Evolutionary conservation across 208 protist genomes (phyloP).

Genomic region (Wallacemonas collosoma): DNA sequence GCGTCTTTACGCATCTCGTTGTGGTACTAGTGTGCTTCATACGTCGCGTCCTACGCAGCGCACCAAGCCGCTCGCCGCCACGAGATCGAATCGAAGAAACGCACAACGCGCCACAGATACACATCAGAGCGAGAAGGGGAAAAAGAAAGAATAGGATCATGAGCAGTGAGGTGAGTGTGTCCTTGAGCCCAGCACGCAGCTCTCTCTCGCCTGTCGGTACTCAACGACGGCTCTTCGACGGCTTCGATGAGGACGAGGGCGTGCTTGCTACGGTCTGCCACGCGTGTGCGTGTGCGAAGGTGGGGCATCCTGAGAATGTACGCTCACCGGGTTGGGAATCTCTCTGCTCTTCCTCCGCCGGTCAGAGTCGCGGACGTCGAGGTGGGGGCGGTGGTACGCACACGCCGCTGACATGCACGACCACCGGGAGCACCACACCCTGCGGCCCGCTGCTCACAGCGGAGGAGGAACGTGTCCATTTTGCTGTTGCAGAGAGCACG

Average conservation of each 20-base stretch:
- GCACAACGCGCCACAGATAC: too few relatives aligned
- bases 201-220: background rate
- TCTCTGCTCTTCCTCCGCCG: background rate
- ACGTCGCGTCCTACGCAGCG: too few relatives aligned
- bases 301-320: background rate
- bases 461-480: background rate
- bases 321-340: background rate
- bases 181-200: background rate
- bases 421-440: background rate
- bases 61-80: too few relatives aligned
- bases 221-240: conserved; percentile 12
- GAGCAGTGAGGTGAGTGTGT: conserved; percentile 2
- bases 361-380: background rate
- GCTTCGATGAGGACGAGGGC: conserved; percentile 10
- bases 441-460: background rate
- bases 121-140: too few relatives aligned
- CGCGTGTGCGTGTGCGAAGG: background rate
- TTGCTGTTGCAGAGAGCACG: too few relatives aligned
- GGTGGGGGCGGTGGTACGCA: background rate
- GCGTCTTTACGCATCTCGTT: too few relatives aligned
- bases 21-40: too few relatives aligned
- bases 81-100: too few relatives aligned
- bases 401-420: background rate
- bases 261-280: background rate
- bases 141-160: background rate